Evolutionary conservation across 1,284 basidiomycete genomes (phyloP).

Genomic region (Moesziomyces parantarcticus): DNA sequence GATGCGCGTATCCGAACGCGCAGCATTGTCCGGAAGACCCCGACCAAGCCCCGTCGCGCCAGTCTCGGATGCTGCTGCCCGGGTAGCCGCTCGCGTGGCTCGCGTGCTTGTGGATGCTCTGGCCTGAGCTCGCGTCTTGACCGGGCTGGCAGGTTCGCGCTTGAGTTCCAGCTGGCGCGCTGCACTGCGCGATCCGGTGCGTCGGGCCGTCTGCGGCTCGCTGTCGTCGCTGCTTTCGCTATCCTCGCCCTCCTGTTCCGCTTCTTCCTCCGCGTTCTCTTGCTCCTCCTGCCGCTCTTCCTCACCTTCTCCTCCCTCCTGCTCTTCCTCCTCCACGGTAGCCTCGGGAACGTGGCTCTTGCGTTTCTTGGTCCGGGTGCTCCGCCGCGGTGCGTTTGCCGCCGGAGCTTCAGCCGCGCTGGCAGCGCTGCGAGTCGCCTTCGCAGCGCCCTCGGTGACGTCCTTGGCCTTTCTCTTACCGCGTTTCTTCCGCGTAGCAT

Average conservation of each 20-base stretch:
- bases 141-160: constrained; percentile 23
- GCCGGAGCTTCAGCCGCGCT: neutral
- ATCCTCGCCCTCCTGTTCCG: neutral
- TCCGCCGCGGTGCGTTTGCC: neutral
- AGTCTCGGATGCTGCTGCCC: neutral
- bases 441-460: too few species aligned
- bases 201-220: constrained; percentile 22
- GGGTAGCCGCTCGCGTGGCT: constrained; percentile 3
- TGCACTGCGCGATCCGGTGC: constrained; percentile 11
- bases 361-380: too few species aligned
- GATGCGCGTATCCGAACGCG: constrained; percentile 8
- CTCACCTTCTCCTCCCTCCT: too few species aligned
- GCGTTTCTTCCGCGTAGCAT: constrained; percentile 8
- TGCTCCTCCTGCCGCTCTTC: too few species aligned
- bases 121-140: constrained; percentile 16
- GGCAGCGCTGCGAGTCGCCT: too few species aligned
- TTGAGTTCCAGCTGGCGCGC: constrained; percentile 22
- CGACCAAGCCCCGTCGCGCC: constrained; percentile 24
- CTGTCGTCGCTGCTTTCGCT: neutral
- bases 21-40: constrained; percentile 14
- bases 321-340: too few species aligned
- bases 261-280: neutral
- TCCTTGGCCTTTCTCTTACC: constrained; percentile 15
- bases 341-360: too few species aligned
- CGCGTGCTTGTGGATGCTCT: neutral